phyloP scores from a whole-genome alignment of 257 asterid genomes.

The Datura wrightii region DNA sequence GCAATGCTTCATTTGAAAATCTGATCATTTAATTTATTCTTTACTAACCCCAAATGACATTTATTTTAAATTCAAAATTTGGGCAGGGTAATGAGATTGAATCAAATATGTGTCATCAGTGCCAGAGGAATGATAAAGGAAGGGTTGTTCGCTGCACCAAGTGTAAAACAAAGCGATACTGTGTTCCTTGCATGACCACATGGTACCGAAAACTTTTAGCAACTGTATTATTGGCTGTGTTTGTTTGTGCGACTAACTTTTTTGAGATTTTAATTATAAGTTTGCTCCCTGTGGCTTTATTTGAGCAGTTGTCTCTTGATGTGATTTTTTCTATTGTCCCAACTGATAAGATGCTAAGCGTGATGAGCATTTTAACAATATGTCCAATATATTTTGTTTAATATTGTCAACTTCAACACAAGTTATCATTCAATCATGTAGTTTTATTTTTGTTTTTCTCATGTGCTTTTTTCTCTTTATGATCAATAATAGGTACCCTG shows the following conservation, averaged over 20 bases:
- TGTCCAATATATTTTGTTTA: background rate
- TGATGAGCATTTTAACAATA: background rate
- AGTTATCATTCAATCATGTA: background rate
- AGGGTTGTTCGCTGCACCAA: constrained; percentile 71
- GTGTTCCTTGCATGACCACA: constrained; percentile 69
- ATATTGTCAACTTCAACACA: background rate
- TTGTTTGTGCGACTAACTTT: background rate
- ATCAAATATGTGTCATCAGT: constrained; percentile 82
- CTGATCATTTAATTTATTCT: background rate
- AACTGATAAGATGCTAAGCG: background rate
- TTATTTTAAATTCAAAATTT: constrained; percentile 28
- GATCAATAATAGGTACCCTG: constrained; percentile 74
- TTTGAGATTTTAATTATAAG: background rate
- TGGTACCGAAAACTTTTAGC: constrained; percentile 52
- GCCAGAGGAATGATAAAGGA: constrained; percentile 88
- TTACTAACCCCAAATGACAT: background rate
- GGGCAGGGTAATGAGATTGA: constrained; percentile 52
- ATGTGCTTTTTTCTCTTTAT: constrained; percentile 26
- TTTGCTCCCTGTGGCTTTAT: background rate
- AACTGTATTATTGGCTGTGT: background rate
- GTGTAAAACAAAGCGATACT: constrained; percentile 70
- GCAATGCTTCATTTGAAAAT: background rate
- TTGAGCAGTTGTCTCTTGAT: constrained; percentile 16
- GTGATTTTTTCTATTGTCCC: constrained; percentile 2
- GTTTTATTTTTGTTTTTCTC: constrained; percentile 8